Conservation (phyloP, 2,329 filamentous ascomycete genomes). For the Xylaria arbuscula region DNA sequence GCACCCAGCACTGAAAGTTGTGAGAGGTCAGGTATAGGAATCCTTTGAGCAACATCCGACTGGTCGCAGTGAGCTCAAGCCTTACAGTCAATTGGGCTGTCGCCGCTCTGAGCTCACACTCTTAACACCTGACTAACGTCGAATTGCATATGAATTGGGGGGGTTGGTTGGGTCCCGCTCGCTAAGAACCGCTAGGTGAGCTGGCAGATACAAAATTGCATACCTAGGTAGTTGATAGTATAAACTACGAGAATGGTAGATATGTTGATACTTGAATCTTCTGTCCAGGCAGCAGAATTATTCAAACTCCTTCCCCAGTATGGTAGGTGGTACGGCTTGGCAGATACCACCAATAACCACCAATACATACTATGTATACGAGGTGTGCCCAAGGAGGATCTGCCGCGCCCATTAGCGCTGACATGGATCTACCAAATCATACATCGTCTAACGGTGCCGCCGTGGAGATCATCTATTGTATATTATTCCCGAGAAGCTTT, state of each 20-base stretch:
- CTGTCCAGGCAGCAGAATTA: slow-evolving; percentile 27
- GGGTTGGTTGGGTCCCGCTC: not conserved
- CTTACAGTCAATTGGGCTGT: not conserved
- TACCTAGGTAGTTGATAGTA: not conserved
- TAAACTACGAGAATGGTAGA: not conserved
- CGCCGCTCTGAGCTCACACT: not conserved
- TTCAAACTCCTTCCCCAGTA: slow-evolving; percentile 6
- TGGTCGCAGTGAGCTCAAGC: not conserved
- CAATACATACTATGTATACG: no score
- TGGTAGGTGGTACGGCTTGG: not conserved
- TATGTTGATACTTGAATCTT: not conserved
- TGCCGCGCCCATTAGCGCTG: not conserved
- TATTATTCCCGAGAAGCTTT: not conserved
- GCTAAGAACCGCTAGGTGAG: not conserved
- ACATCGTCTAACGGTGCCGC: no score
- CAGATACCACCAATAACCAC: no score
- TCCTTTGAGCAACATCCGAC: not conserved
- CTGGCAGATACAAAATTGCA: not conserved
- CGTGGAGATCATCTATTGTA: not conserved
- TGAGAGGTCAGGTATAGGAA: not conserved
- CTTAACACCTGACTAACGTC: not conserved
- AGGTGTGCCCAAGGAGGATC: not conserved
- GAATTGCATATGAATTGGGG: not conserved
- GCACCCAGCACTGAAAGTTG: not conserved
- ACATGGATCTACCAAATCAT: not conserved